Base-by-base conservation (phyloP, 176 grass and related monocot genomes). In the Metroxylon sagu region DNA sequence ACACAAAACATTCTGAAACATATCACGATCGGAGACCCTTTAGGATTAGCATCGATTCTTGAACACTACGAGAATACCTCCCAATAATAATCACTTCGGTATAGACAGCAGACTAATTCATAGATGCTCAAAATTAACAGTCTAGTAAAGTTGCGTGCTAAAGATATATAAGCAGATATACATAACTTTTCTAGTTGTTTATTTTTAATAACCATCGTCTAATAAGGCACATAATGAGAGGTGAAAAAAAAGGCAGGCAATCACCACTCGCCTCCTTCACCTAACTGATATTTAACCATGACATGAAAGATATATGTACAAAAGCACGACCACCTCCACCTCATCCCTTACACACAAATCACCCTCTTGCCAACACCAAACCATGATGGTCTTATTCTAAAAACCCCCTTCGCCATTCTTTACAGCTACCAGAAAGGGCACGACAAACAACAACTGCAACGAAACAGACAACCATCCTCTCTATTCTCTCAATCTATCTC, bases 221-320 rank as follows among this genome's bases (percentile, higher is more conserved):
- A 10, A 35, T 4, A 35, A 35, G 31, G 6, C 31, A 35, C 64
- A 77, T 69, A 69, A 53, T 29, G 61, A 54, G 67, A 65, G 26
- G 59, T 52, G 21, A 23, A 48, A 50, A 69, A 77, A 52, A 50
- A 69, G 28, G 68, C 26, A 69, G 68, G 65, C 54, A 52, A 49
- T 68, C 49, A 67, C 64, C 64, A 77, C 60, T 60, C 57, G 53
- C 64, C 74, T 69, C 66, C 54, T 49, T 77, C 65, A 29, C 57
- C 49, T 52, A 18, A 77, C 61, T 17, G 48, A 60, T 56, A 70
- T 61, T 8, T 49, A 61, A 48, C 57, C 26, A 70, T 31, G 54
- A 76, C 74, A 53, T 8, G 55, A 43, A 52, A 70, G 55, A 25
- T n/a, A 30, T 62, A 77, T 76, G 48, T 77, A 69, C 65, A 77